Conservation (phyloP, 192 early-diverging fungal species). For the Allomyces arbusculus region DNA sequence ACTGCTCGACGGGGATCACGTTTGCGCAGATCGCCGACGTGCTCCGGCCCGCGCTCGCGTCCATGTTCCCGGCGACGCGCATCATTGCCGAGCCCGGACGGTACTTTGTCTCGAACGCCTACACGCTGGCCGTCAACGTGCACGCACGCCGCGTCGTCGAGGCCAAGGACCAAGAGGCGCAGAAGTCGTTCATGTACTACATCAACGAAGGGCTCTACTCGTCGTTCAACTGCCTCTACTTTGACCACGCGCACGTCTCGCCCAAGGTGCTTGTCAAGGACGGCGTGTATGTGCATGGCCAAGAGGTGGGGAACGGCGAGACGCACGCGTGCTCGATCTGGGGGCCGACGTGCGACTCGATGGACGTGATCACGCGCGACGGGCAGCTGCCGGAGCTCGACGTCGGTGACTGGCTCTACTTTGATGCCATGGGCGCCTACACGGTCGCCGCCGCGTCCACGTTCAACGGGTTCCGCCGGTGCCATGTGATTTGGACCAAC, state of each 20-base stretch:
- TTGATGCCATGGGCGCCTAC: conserved; percentile 93
- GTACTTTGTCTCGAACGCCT: conserved; percentile 86
- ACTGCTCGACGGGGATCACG: conserved; percentile 48
- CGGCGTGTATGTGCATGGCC: conserved; percentile 18
- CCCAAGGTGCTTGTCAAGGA: conserved; percentile 42
- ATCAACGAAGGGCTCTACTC: conserved; percentile 98
- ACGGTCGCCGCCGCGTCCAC: conserved; percentile 71
- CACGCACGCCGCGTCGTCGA: conserved; percentile 65
- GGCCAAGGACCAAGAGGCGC: conserved; percentile 12
- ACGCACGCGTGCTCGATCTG: conserved; percentile 56
- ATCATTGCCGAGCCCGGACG: conserved; percentile 97
- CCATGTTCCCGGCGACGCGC: conserved; percentile 50
- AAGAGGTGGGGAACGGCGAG: conserved; percentile 3
- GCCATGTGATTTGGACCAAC: conserved; percentile 70
- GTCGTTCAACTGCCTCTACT: conserved; percentile 94
- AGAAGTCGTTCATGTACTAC: conserved; percentile 51
- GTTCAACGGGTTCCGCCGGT: conserved; percentile 76
- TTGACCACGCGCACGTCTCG: conserved; percentile 69
- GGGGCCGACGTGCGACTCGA: conserved; percentile 98
- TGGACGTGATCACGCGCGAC: conserved; percentile 67
- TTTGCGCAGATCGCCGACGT: conserved; percentile 66
- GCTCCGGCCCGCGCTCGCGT: conserved; percentile 57
- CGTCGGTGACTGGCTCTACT: conserved; percentile 90
- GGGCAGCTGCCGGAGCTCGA: conserved; percentile 56
- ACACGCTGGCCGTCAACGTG: conserved; percentile 80